Evolutionary conservation across 176 grass and related monocot genomes (phyloP).

Genomic region (Avena eriantha): DNA sequence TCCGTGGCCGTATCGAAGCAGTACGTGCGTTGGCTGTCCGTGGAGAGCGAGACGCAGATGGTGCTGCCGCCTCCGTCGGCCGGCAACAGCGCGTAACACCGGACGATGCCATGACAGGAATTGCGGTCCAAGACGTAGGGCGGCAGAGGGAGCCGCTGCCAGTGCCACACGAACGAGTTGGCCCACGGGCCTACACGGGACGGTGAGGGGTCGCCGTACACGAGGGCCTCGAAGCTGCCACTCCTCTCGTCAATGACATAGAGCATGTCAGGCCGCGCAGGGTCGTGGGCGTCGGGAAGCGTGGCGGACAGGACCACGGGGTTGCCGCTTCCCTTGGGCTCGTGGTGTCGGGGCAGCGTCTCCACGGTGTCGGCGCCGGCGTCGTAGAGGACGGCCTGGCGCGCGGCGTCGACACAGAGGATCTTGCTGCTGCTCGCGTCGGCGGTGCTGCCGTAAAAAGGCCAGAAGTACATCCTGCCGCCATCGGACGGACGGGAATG

Average conservation of each 20-base stretch:
- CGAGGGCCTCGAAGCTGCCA: neutral
- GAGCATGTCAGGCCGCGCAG: neutral
- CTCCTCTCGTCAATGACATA: neutral
- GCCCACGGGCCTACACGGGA: neutral
- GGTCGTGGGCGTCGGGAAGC: neutral
- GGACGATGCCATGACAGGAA: neutral
- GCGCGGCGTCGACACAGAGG: neutral
- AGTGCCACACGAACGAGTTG: neutral
- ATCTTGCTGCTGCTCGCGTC: neutral
- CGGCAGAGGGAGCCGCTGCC: neutral
- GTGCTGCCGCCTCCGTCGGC: neutral
- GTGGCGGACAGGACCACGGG: neutral
- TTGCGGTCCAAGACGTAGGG: neutral
- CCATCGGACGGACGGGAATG: neutral
- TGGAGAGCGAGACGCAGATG: neutral
- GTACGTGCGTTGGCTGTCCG: neutral
- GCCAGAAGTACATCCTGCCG: neutral
- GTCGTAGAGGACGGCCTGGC: slow-evolving; percentile 2
- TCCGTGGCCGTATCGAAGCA: neutral
- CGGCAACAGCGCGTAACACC: neutral
- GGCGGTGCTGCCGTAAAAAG: neutral
- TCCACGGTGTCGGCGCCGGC: neutral
- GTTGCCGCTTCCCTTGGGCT: neutral
- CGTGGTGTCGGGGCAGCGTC: neutral
- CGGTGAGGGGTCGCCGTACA: neutral